Evolutionary conservation across 2,329 filamentous ascomycete species (phyloP), one percentile per base, ranked within the genome.

Genomic region (Fusarium aywerte): DNA sequence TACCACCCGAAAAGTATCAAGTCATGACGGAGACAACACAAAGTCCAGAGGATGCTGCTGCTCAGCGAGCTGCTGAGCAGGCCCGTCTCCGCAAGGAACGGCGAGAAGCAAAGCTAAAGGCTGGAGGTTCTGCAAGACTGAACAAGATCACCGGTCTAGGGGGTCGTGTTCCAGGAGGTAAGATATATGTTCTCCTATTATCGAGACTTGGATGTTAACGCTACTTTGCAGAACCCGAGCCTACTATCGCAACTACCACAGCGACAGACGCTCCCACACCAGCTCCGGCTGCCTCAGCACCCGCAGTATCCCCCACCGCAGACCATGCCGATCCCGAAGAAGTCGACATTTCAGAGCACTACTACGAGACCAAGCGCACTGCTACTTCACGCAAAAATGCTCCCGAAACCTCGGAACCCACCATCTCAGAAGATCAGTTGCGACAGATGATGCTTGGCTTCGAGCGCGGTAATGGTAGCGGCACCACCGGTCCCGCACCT

Each of bases 301-400:
- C 77, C 12, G 65, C 76, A 36, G 69, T 75, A 79, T 38, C 73
- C 36, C 39, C 75, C 9, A 50, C 74, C 27, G 67, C 76, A 21
- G 75, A 77, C 27, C 79, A 85, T 71, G 87, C 83, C 57, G 90
- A 92, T 72, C 91, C 91, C 7, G 90, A 89, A 7, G 92, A 93
- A 77, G 85, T 92, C 66, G 91, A 94, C 76, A 93, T 95, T 69
- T 92, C 90, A n/a, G 80, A 90, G 67, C 90, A 92, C 79, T 89
- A 85, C 78, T 91, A 90, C 78, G 78, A 84, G 32, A 89, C 89
- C 2, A 78, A 80, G 23, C 78, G 79, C 11, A 65, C 72, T 9
- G 72, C 65, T n/a, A 73, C 63, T 25, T 73, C 81, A 50, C 70
- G 77, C 31, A 27, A 11, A 9, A 65, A 75, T 31, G 50, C 67